Evolutionary conservation across 306 rosid genomes (phyloP), one percentile per base, ranked within the genome.

Genomic region (Cucumis hystrix): DNA sequence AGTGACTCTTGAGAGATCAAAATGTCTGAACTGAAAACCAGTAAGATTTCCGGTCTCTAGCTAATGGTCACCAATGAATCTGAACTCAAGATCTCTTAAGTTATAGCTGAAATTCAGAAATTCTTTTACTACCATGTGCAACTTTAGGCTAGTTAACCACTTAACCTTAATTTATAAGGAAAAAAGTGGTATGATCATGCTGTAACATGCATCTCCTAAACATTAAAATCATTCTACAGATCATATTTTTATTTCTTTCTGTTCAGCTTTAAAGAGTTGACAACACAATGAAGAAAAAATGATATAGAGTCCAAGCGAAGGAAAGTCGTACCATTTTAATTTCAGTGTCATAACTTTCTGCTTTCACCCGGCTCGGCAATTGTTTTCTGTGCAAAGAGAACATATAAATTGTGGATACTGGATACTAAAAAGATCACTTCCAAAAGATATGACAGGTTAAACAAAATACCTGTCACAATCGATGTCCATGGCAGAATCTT

Each of bases 401-500:
- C 30, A 39, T 41, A 82, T 80, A 84, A 76, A 77, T 62, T 73
- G 71, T 28, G 30, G 30, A 28, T 28, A n/a, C n/a, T 28, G 30
- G 30, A 28, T 33, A 76, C 3, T 40, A 18, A 66, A 66, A n/a
- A 39, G 30, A 39, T n/a, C 49, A 40, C 54, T 40, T 66, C 73
- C 54, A 37, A 64, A 7, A 35, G 17, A 66, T n/a, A 8, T 39
- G 73, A 52, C 30, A 66, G 21, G 70, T 40, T 3, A 1, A 15
- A 2, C 25, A 59, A 82, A 63, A 79, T 89, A 91, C 97, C 89
- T 84, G 56, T 84, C 91, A 35, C 74, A 85, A 80, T 85, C 91
- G 74, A 85, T 63, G 28, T 91, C 92, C 96, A 88, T 86, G 59
- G 80, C 91, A 55, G 91, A 92, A 84, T 88, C 91, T 2, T 76